These are phyloP conservation scores for Cyberlindnera petersonii DNA, from an alignment of 805 yeast genomes.

Conservation along the genomic window DNA sequence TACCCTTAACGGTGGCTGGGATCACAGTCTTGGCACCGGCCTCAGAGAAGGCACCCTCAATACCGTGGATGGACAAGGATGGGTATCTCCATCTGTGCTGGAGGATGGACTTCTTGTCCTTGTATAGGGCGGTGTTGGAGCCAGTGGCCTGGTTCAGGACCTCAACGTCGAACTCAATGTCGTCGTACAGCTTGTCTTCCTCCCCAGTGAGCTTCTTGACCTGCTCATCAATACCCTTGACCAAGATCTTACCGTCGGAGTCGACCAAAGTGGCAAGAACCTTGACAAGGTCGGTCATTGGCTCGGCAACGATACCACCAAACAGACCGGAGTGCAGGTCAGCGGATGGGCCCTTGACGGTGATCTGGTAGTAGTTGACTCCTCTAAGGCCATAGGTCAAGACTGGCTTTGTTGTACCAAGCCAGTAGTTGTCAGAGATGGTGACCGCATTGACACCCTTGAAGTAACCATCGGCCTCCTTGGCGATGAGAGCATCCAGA, in stretches of 20 bases:
- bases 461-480: conserved; percentile 78
- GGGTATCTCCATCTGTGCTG: conserved; percentile 99
- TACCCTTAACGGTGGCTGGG: conserved; percentile 91
- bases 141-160: conserved; percentile 90
- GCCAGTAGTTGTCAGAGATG: conserved; percentile 97
- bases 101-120: conserved; percentile 76
- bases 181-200: conserved; percentile 77
- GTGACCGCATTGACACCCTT: conserved; percentile 90
- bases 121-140: conserved; percentile 74
- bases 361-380: conserved; percentile 84
- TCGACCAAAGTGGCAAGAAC: conserved; percentile 76
- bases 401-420: conserved; percentile 95
- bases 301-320: conserved; percentile 97
- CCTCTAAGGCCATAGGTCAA: conserved; percentile 98
- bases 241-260: conserved; percentile 73
- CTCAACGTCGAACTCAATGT: conserved; percentile 76
- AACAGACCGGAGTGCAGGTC: conserved; percentile 96
- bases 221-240: conserved; percentile 90
- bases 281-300: conserved; percentile 87
- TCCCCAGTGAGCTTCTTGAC: conserved; percentile 86
- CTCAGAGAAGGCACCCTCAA: conserved; percentile 95
- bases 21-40: conserved; percentile 98
- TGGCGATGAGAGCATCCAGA: conserved; percentile 73
- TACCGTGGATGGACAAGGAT: conserved; percentile 90
- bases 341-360: conserved; percentile 87